Evolutionary conservation across 1,139 yeast species (phyloP), one percentile per base, ranked within the genome.

Genomic region (Yamadazyma atmosphaerica): DNA sequence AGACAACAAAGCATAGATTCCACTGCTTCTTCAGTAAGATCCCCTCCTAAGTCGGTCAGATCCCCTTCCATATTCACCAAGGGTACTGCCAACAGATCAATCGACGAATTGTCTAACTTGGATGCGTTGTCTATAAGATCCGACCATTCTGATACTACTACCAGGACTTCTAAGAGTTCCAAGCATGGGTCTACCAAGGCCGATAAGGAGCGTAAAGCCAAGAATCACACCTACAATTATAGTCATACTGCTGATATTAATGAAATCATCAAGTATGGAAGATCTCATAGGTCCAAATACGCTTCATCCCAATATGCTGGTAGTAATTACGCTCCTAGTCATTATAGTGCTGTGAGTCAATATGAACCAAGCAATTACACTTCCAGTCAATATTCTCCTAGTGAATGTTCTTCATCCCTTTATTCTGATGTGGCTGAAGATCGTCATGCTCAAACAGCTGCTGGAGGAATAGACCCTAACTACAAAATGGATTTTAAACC

Each of bases 91-190:
- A 31, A 29, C 14, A 37, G 26, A 19, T 40, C 47, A 4, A 35
- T 47, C 3, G 52, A 47, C 31, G 53, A 49, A 35, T 13, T 47
- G 13, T 42, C 48, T 14, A 46, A 44, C 22, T 35, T 46, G 12
- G 53, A 49, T 36, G 33, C 47, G 11, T 35, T 46, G 21, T 41
- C 43, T 26, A 39, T 49, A 7, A 13, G 33, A 4, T 45, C 50
- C 8, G 44, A 40, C 12, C 38, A 37, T 26, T 34, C 41, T n/a
- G 33, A 34, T 12, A 34, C 24, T 14, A 11, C 34, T 16, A 26
- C 26, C 12, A 17, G 14, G 12, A 32, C 31, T 14, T 13, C 12
- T 21, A 14, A 28, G n/a, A 28, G 19, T 7, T 14, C 35, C 7
- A 32, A 23, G n/a, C n/a, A n/a, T n/a, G n/a, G n/a, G n/a, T n/a